Conservation (phyloP, 2,329 filamentous ascomycete species). For the Pseudogymnoascus sp. region DNA sequence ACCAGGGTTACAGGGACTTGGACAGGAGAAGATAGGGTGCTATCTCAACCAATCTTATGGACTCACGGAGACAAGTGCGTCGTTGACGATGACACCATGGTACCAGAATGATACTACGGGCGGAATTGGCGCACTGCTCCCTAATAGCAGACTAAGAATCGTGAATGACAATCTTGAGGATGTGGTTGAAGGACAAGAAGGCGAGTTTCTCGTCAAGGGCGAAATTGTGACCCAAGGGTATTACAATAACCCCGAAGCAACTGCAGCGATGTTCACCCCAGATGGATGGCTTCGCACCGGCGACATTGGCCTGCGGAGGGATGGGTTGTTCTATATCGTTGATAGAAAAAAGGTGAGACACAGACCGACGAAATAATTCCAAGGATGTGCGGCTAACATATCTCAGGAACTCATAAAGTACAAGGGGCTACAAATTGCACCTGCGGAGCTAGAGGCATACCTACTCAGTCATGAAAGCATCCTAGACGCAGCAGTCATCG, state of each 20-base stretch:
- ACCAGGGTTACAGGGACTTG: conserved; percentile 43
- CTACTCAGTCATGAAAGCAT: conserved; percentile 35
- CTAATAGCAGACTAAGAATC: conserved; percentile 64
- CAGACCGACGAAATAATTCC: conserved; percentile 26
- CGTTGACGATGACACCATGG: conserved; percentile 64
- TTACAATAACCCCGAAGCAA: conserved; percentile 28
- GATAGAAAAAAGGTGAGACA: conserved; percentile 56
- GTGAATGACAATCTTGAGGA: conserved; percentile 49
- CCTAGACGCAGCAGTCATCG: conserved; percentile 40
- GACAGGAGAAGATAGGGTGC: conserved; percentile 61
- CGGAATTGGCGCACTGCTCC: conserved; percentile 59
- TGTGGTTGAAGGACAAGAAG: conserved; percentile 34
- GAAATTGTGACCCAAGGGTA: conserved; percentile 33
- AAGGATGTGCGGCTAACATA: conserved; percentile 10
- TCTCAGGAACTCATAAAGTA: conserved; percentile 41
- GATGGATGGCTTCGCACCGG: conserved; percentile 33
- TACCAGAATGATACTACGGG: conserved; percentile 37
- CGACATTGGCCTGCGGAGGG: conserved; percentile 37
- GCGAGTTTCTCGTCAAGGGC: conserved; percentile 16
- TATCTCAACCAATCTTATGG: conserved; percentile 87
- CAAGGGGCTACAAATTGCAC: conserved; percentile 42
- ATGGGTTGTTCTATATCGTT: conserved; percentile 47
- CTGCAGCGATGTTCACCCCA: conserved; percentile 20
- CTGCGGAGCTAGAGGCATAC: conserved; percentile 40
- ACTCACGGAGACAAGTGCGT: conserved; percentile 76